Percentiles rank a stretch among this genome's conserved stretches.
Evolutionary conservation across 345 rosid genomes (phyloP).

Genomic region (Streptanthus diversifolius): DNA sequence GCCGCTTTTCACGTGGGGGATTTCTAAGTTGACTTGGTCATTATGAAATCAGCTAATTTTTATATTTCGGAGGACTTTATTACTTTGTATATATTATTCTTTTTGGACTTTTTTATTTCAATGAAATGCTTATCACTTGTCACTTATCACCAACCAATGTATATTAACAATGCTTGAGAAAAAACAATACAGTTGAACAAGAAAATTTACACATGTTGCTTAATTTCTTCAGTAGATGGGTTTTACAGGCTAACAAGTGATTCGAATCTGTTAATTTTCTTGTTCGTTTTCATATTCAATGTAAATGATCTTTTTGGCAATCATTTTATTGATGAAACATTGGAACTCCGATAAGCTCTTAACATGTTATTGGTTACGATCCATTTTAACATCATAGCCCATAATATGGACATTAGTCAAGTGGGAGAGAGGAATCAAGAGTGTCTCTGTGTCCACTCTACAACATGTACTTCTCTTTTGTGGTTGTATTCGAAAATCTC

Average conservation of each 20-base stretch:
- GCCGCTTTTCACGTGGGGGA: slow-evolving; percentile 9
- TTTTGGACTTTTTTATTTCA: neutral
- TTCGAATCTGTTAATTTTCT: neutral
- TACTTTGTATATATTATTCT: neutral
- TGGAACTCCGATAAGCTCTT: neutral
- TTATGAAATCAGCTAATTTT: neutral
- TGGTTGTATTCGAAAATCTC: slow-evolving; percentile 64
- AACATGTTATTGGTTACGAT: too few species aligned
- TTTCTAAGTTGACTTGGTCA: neutral
- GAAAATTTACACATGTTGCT: neutral
- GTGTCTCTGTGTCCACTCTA: slow-evolving; percentile 29
- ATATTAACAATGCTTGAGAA: neutral
- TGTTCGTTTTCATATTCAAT: neutral
- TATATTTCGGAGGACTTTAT: neutral
- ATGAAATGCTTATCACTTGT: too few species aligned
- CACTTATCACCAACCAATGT: neutral
- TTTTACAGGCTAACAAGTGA: too few species aligned
- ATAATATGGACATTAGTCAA: slow-evolving; percentile 24
- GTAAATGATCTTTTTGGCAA: neutral
- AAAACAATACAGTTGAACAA: neutral
- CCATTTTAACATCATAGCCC: too few species aligned
- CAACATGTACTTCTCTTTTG: slow-evolving; percentile 38
- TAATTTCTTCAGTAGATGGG: neutral
- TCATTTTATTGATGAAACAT: neutral
- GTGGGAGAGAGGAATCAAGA: slow-evolving; percentile 28